Percentiles rank a stretch among this genome's conserved stretches.
These are phyloP conservation scores for Colletotrichum orchidophilum DNA, from an alignment of 2,329 filamentous ascomycete species.

Conservation along the genomic window DNA sequence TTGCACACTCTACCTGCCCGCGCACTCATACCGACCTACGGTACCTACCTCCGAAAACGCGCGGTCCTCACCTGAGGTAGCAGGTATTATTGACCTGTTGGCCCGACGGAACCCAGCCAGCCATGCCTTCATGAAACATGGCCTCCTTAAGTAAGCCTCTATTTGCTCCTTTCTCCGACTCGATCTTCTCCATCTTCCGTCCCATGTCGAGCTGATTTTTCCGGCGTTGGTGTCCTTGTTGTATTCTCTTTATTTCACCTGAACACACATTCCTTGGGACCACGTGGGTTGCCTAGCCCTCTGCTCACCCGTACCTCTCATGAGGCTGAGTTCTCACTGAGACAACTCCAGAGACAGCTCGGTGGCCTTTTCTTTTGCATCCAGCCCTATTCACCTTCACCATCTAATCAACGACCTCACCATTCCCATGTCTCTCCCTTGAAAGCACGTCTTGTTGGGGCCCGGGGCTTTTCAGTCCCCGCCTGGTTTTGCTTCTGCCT, in stretches of 20 bases:
- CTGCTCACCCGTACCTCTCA: background rate
- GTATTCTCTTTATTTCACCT: background rate
- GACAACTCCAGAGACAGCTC: constrained; percentile 13
- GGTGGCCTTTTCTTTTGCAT: constrained; percentile 6
- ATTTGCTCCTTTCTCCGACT: background rate
- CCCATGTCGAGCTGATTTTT: constrained; percentile 3
- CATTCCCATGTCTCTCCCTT: constrained; percentile 33
- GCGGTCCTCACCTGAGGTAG: constrained; percentile 4
- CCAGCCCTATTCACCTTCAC: constrained; percentile 16
- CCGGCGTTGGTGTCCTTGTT: constrained; percentile 4
- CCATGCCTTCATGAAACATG: constrained; percentile 32
- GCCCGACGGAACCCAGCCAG: constrained; percentile 9
- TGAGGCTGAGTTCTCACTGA: constrained; percentile 27
- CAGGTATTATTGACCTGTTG: constrained; percentile 25
- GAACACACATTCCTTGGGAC: constrained; percentile 2
- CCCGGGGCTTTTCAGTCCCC: constrained; percentile 17
- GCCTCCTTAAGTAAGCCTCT: constrained; percentile 32
- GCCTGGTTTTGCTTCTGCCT: constrained; percentile 3
- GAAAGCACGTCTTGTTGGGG: constrained; percentile 10
- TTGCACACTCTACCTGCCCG: constrained; percentile 2
- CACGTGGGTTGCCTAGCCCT: constrained; percentile 9
- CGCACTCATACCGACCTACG: background rate
- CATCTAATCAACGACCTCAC: background rate
- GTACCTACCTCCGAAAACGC: background rate
- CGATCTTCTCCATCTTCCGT: background rate